These are phyloP conservation scores for Sergeia podlipaevii DNA, from an alignment of 208 protist species.

Conservation along the genomic window DNA sequence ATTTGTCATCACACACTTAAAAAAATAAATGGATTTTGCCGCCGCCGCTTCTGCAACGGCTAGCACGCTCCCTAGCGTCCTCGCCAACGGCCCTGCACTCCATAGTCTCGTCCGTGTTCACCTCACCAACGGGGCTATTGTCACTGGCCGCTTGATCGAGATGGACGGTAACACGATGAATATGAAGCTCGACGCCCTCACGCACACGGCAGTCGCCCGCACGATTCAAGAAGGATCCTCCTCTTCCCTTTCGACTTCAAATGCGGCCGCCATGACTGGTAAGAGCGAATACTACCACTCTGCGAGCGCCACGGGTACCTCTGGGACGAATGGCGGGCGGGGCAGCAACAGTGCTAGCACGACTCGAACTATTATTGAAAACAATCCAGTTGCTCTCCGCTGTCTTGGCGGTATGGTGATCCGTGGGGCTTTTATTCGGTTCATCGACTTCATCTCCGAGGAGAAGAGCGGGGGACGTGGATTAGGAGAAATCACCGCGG, in stretches of 20 bases:
- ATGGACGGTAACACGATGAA: slow-evolving; percentile 78
- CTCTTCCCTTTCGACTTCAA: no score
- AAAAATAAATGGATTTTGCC: background rate
- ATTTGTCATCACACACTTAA: slow-evolving; percentile 1
- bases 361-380: slow-evolving; percentile 5
- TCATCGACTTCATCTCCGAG: slow-evolving; percentile 30
- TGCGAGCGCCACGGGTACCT: background rate
- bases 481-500: background rate
- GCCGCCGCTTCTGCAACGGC: background rate
- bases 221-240: background rate
- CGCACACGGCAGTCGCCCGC: slow-evolving; percentile 42
- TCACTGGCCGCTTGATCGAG: slow-evolving; percentile 61
- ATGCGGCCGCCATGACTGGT: no score
- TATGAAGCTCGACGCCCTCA: slow-evolving; percentile 67
- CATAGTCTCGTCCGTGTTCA: slow-evolving; percentile 61
- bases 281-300: background rate
- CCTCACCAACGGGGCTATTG: slow-evolving; percentile 62
- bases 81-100: slow-evolving; percentile 40
- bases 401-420: slow-evolving; percentile 27
- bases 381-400: slow-evolving; percentile 19
- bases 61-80: slow-evolving; percentile 40
- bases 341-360: background rate
- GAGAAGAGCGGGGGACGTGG: slow-evolving; percentile 7
- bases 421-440: slow-evolving; percentile 27
- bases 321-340: background rate